Evolutionary conservation across 2,329 filamentous ascomycete species (phyloP).

Genomic region (Alternaria gansuensis): DNA sequence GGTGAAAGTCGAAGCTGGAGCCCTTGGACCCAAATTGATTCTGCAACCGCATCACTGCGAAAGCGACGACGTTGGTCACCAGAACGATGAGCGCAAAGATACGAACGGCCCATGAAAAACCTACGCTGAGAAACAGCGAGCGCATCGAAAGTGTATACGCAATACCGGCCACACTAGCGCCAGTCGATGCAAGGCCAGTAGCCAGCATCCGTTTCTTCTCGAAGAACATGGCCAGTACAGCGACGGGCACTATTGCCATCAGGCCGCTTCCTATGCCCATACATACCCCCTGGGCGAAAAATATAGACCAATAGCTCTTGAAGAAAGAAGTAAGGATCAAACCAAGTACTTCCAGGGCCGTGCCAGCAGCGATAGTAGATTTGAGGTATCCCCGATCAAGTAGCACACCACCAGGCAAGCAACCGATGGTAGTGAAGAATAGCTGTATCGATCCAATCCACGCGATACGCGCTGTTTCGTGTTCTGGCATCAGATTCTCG

Average conservation of each 20-base stretch:
- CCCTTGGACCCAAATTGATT: conserved; percentile 25
- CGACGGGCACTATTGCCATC: conserved; percentile 36
- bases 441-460: conserved; percentile 52
- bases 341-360: conserved; percentile 36
- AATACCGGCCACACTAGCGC: conserved; percentile 49
- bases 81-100: conserved; percentile 26
- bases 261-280: conserved; percentile 47
- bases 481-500: conserved; percentile 21
- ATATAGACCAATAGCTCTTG: conserved; percentile 32
- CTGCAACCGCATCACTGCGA: conserved; percentile 28
- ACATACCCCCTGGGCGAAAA: conserved; percentile 50
- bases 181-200: conserved; percentile 46
- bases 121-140: conserved; percentile 40
- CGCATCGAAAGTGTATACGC: conserved; percentile 45
- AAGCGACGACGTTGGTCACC: conserved; percentile 21
- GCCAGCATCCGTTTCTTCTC: conserved; percentile 46
- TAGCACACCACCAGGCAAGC: conserved; percentile 41
- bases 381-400: conserved; percentile 47
- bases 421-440: conserved; percentile 47
- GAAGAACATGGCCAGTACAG: conserved; percentile 50
- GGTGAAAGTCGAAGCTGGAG: conserved; percentile 22
- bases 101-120: conserved; percentile 46
- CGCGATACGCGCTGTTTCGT: conserved; percentile 38
- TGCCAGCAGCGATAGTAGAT: conserved; percentile 43
- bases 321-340: conserved; percentile 33